These are phyloP conservation scores for Cryptococcus neoformans DNA, from an alignment of 1,284 basidiomycete species.

Conservation along the genomic window DNA sequence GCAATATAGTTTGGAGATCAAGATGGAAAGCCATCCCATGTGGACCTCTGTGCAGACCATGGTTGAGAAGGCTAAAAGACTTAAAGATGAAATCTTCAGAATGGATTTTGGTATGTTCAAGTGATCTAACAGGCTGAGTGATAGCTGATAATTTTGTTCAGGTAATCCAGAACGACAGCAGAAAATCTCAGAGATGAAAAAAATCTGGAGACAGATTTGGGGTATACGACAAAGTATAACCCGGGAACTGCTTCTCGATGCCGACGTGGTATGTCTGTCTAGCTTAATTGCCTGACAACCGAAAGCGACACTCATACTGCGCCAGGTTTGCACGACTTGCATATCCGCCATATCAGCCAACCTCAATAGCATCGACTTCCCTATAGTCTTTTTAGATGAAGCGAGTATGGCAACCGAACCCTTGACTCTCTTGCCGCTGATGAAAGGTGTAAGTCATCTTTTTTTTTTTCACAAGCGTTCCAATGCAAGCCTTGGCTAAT, in stretches of 20 bases:
- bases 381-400: constrained; percentile 90
- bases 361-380: constrained; percentile 68
- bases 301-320: not conserved
- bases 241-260: constrained; percentile 58
- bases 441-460: constrained; percentile 71
- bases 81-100: not conserved
- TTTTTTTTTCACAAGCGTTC: not conserved
- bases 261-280: constrained; percentile 65
- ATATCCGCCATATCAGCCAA: constrained; percentile 62
- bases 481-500: not conserved
- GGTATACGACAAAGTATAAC: not conserved
- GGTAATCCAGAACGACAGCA: not conserved
- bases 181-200: not conserved
- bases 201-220: not conserved
- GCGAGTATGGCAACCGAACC: constrained; percentile 96
- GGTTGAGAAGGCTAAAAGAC: constrained; percentile 23
- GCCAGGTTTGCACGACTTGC: constrained; percentile 77
- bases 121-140: too few species aligned
- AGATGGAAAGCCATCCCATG: constrained; percentile 62
- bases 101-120: not conserved
- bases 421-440: constrained; percentile 75
- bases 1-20: constrained; percentile 63
- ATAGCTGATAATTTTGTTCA: not conserved
- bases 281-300: too few species aligned
- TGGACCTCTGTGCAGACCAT: constrained; percentile 52